Evolutionary conservation across 176 grass and related monocot species (phyloP).

Genomic region (Rhynchospora tenuis): DNA sequence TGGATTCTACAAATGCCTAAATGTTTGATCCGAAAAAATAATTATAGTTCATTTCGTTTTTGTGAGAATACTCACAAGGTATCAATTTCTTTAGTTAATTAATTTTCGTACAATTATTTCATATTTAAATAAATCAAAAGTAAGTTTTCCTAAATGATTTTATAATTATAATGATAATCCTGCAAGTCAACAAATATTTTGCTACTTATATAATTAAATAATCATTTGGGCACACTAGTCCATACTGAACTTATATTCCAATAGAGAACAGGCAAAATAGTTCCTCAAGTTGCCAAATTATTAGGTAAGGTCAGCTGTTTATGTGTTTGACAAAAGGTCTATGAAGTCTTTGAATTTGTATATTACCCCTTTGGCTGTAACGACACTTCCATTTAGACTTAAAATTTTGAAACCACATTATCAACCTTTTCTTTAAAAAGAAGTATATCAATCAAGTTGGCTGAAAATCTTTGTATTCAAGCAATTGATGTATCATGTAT

Average conservation of each 20-base stretch:
- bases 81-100: too few relatives aligned
- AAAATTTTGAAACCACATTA: too few relatives aligned
- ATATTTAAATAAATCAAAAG: background rate
- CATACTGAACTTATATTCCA: background rate
- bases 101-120: background rate
- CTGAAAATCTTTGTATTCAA: too few relatives aligned
- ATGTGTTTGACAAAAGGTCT: background rate
- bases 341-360: background rate
- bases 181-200: background rate
- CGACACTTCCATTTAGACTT: background rate
- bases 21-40: too few relatives aligned
- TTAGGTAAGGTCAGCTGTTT: background rate
- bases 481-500: too few relatives aligned
- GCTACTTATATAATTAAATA: background rate
- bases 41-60: too few relatives aligned
- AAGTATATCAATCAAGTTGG: too few relatives aligned
- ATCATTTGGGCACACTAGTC: background rate
- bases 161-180: background rate
- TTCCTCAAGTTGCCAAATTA: background rate
- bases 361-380: background rate
- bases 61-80: too few relatives aligned
- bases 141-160: background rate
- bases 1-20: too few relatives aligned
- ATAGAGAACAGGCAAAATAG: background rate
- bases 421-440: too few relatives aligned